Base-by-base conservation (phyloP, 768 basidiomycete species). In the Suillus placidus region DNA sequence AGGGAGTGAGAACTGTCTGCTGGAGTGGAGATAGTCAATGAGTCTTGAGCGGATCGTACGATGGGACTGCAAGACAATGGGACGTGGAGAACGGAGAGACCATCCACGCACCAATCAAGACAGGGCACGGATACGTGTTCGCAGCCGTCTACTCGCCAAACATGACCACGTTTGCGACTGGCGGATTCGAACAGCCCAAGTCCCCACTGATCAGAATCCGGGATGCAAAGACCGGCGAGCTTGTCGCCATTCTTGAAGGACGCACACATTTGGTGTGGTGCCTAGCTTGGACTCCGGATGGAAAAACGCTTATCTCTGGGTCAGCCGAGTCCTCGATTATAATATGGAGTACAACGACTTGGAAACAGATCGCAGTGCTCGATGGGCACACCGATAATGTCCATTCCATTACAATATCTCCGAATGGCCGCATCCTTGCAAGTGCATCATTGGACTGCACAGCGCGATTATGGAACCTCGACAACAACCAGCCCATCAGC, bases 51-150 rank as follows among this genome's bases (percentile, higher is more conserved):
- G 26, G 26, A 18, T 52, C 51, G 14, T 0, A 0, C 4, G 45
- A 47, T 12, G n/a, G 20, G 20, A 45, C 10, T n/a, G 43, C 20
- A 45, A 45, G 20, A 10, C 9, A n/a, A n/a, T 10, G 43, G 43
- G 20, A 45, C 10, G 20, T 45, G 1, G 20, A 45, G 20, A n/a
- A 10, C 10, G 9, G 43, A 45, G 1, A 10, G 20, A 10, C 9
- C 1, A 9, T 43, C 0, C 18, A 9, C 18, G 8, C 8, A 3
- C 42, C 43, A 10, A n/a, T 45, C 43, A n/a, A 45, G 20, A n/a
- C 23, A 14, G 49, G 23, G 49, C 6, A 51, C 6, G 3, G 6
- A 7, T 3, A 0, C 0, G 23, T 51, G 14, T 0, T 0, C 2
- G 14, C 23, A 26, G 23, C 3, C 13, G 13, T 26, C 14, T 51